Conservation (phyloP, 805 yeast species). For the Candida insectorum region DNA sequence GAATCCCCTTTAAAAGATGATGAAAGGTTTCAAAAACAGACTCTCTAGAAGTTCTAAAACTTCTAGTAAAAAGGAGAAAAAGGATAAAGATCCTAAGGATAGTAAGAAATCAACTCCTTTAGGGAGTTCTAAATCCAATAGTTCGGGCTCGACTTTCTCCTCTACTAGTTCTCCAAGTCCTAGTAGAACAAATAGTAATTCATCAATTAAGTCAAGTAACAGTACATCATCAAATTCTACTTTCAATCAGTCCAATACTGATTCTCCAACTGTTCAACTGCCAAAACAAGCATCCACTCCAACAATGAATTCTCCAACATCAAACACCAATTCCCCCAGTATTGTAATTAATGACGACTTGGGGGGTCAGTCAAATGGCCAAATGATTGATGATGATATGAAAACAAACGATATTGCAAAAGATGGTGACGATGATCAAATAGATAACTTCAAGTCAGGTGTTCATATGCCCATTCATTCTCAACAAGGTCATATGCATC, state of each 20-base stretch:
- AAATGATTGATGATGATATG: background rate
- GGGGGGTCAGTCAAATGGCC: background rate
- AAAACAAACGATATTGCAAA: background rate
- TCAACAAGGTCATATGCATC: constrained; percentile 16
- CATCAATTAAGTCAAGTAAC: constrained; percentile 20
- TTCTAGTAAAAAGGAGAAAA: constrained; percentile 35
- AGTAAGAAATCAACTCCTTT: constrained; percentile 3
- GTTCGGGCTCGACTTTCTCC: constrained; percentile 15
- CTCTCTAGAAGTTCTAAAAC: constrained; percentile 37
- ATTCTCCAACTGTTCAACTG: constrained; percentile 16
- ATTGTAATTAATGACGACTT: constrained; percentile 13
- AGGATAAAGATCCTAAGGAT: constrained; percentile 23
- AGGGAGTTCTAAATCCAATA: constrained; percentile 10
- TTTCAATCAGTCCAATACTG: constrained; percentile 6
- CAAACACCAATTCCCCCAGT: constrained; percentile 11
- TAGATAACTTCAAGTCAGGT: constrained; percentile 13
- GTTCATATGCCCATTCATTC: constrained; percentile 16
- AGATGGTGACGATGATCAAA: constrained; percentile 2
- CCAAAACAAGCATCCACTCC: constrained; percentile 7
- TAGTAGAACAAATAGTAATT: constrained; percentile 27
- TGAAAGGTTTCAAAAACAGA: constrained; percentile 47
- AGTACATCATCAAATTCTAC: constrained; percentile 11
- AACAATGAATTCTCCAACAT: constrained; percentile 3
- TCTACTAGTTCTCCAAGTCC: constrained; percentile 31
- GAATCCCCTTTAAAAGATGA: no score